Percentiles rank a stretch among this genome's conserved stretches.
Evolutionary conservation across 202 grass and related monocot species (phyloP).

Genomic region (Setaria italica): DNA sequence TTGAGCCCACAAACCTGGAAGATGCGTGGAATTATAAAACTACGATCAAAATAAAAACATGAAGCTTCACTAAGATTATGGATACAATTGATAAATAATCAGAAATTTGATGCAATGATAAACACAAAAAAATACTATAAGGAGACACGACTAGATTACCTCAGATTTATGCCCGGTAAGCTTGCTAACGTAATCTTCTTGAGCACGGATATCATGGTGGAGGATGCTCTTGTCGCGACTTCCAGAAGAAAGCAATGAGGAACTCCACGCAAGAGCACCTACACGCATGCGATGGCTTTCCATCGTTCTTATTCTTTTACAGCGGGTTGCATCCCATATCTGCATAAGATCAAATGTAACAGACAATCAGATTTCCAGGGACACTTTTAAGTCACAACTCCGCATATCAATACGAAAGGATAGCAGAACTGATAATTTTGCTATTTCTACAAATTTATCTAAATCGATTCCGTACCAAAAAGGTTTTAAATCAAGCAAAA

Average conservation of each 20-base stretch:
- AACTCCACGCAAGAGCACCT: slow-evolving; percentile 94
- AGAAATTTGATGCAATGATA: not conserved
- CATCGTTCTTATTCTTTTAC: slow-evolving; percentile 86
- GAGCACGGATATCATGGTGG: slow-evolving; percentile 87
- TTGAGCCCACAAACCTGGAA: slow-evolving; percentile 93
- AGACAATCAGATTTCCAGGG: slow-evolving; percentile 18
- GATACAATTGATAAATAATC: not conserved
- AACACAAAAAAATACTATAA: not conserved
- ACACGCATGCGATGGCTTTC: slow-evolving; percentile 90
- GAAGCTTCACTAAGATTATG: not conserved
- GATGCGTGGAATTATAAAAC: slow-evolving; percentile 9
- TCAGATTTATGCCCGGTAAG: slow-evolving; percentile 97
- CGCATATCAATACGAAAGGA: not conserved
- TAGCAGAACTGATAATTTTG: slow-evolving; percentile 1
- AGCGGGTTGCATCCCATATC: slow-evolving; percentile 91
- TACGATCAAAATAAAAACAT: not conserved
- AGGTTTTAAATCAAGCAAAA: not conserved
- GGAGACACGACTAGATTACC: slow-evolving; percentile 52
- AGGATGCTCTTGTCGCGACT: slow-evolving; percentile 90
- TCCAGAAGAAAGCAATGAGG: slow-evolving; percentile 92
- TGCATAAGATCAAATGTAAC: slow-evolving; percentile 48
- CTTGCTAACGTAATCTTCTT: slow-evolving; percentile 93
- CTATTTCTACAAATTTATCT: not conserved
- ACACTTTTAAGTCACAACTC: not conserved
- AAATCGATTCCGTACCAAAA: not conserved